Evolutionary conservation across 2,329 filamentous ascomycete species (phyloP), one percentile per base, ranked within the genome.

Genomic region (Lasiodiplodia theobromae): DNA sequence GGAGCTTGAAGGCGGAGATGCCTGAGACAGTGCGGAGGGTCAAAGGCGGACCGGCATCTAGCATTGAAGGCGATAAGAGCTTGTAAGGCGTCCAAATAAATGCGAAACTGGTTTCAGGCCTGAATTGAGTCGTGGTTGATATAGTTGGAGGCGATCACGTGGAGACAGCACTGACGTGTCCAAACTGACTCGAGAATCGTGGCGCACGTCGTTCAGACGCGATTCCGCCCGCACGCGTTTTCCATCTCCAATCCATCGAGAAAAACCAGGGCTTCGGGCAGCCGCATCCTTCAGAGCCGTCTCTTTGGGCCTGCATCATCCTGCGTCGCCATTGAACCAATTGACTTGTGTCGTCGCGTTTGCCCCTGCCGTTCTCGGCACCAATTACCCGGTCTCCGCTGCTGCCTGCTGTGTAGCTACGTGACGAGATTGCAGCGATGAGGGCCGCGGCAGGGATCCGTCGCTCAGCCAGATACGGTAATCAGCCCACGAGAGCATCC

Each of bases 391-490:
- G 23, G 14, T 40, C 54, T 38, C 10, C 18, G 54, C 34, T 12
- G 54, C 54, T n/a, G 21, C n/a, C 7, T 28, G 51, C 28, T 53
- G 53, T 56, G 40, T 18, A 44, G 40, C 40, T 56, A 57, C 54
- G 54, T 23, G 54, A 57, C 25, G 12, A 25, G 49, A 52, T 25
- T 52, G 2, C 54, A 11, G 1, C 25, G 51, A 63, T 63, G 58
- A 63, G 40, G 58, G 23, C 58, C 16, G 21, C 40, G 47, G 58
- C 58, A 21, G 44, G 44, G 18, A 25, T 63, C 14, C 58, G 58
- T 18, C 58, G 58, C 25, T 49, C 58, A 12, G 58, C 58, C 38
- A 63, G 58, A 63, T 63, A 63, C 58, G 58, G 58, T 63, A 63
- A 63, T 14, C 28, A 44, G 12, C 18, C 40, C 37, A 60, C 21